A percentile compares a stretch with the other conserved stretches of the same genome.
Conservation (phyloP, 2,329 filamentous ascomycete genomes). For the Alternaria brassicicola region DNA sequence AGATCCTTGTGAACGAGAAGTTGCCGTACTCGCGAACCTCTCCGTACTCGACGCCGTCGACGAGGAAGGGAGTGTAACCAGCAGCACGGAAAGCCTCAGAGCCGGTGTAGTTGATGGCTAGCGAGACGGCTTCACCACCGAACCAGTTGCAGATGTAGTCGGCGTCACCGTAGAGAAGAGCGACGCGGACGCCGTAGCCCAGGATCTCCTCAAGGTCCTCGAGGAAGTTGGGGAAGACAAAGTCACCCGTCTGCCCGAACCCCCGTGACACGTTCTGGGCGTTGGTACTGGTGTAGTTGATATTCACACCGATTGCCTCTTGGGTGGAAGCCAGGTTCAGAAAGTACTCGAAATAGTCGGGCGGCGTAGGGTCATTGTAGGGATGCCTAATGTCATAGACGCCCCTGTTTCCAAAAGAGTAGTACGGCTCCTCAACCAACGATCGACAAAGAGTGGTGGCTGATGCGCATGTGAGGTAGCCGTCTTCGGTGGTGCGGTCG, state of each 20-base stretch:
- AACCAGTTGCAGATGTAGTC: conserved; percentile 68
- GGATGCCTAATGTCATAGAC: conserved; percentile 62
- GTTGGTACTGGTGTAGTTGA: conserved; percentile 61
- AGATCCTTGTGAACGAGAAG: conserved; percentile 58
- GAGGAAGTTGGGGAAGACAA: conserved; percentile 53
- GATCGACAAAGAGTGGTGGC: conserved; percentile 52
- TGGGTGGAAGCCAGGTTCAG: conserved; percentile 61
- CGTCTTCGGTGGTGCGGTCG: conserved; percentile 31
- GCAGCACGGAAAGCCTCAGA: conserved; percentile 63
- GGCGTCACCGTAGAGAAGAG: conserved; percentile 63
- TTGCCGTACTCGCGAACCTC: conserved; percentile 78
- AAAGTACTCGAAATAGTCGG: conserved; percentile 58
- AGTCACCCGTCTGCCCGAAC: conserved; percentile 56
- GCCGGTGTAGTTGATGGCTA: conserved; percentile 59
- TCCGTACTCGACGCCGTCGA: conserved; percentile 66
- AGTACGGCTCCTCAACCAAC: conserved; percentile 54
- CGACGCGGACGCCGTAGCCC: conserved; percentile 61
- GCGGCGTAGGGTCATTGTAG: conserved; percentile 59
- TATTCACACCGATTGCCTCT: conserved; percentile 55
- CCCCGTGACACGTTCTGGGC: conserved; percentile 47
- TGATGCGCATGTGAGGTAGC: conserved; percentile 44
- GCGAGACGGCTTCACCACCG: conserved; percentile 74
- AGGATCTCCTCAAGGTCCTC: conserved; percentile 59
- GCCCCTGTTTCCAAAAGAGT: conserved; percentile 51
- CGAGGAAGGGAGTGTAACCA: conserved; percentile 73